Base-by-base conservation (phyloP, 1,139 yeast genomes). In the Taiozyma sp. region DNA sequence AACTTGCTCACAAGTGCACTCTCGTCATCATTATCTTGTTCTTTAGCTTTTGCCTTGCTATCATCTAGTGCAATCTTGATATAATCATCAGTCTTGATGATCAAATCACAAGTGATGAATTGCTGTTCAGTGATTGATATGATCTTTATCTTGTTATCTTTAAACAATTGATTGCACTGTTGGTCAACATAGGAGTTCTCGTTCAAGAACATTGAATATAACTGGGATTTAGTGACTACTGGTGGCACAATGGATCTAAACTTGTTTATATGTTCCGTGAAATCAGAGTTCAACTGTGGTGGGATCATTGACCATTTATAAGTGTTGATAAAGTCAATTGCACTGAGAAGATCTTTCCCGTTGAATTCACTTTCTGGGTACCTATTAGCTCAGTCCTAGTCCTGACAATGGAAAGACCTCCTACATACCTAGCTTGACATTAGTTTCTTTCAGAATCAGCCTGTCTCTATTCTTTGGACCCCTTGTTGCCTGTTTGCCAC, bases 181-280 rank as follows among this genome's bases (percentile, higher is more conserved):
- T 70, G 65, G 49, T 79, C 83, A 0, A 79, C 71, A 47, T 61
- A 63, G 0, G 82, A 76, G 28, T 77, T 73, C 23, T 67, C 65
- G 42, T 65, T 64, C 1, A 71, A 66, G 45, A 70, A 70, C 3
- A 77, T 54, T 0, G 80, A 71, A 54, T 76, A 75, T 16, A 77
- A 51, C 44, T 76, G 80, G 7, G 69, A 65, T 30, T 65, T 52
- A 27, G 71, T 61, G 1, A 75, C 70, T 24, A 74, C 50, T 8
- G 68, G 68, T 0, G 81, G 81, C 23, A 73, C 42, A 10, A 48
- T 43, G 2, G 28, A 9, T 19, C 60, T 48, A 43, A 30, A 57
- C 36, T 55, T 60, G n/a, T 40, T 32, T 5, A 60, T 52, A 43
- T 58, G 60, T 9, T 46, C 49, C 19, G 40, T 43, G 44, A 60